phyloP scores from a whole-genome alignment of 2,329 filamentous ascomycete genomes.

The Sclerotinia subarctica region DNA sequence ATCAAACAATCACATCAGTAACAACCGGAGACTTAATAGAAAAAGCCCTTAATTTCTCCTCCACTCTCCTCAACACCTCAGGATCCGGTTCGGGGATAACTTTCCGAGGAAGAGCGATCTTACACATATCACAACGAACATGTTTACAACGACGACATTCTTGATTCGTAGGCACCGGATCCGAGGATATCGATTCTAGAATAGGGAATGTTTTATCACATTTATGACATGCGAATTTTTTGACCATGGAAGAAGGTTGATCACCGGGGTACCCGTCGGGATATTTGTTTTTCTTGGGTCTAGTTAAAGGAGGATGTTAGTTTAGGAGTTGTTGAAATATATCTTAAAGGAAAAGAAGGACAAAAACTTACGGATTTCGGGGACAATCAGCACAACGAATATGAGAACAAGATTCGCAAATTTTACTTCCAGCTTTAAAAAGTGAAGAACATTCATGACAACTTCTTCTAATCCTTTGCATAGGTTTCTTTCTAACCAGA shows the following conservation, averaged over 20 bases:
- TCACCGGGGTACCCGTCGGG: constrained; percentile 69
- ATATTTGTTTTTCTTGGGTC: constrained; percentile 65
- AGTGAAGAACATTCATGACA: constrained; percentile 71
- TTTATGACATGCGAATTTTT: constrained; percentile 56
- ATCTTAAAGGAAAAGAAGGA: too few relatives aligned
- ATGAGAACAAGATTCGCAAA: constrained; percentile 69
- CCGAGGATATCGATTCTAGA: constrained; percentile 11
- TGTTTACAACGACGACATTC: constrained; percentile 60
- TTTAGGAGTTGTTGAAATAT: background rate
- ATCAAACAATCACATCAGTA: background rate
- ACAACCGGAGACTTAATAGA: constrained; percentile 15
- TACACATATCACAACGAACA: constrained; percentile 57
- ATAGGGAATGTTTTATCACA: constrained; percentile 58
- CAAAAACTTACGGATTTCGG: constrained; percentile 65
- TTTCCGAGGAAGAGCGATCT: constrained; percentile 46
- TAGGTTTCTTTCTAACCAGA: constrained; percentile 66
- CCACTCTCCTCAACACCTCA: constrained; percentile 55
- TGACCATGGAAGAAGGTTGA: constrained; percentile 27
- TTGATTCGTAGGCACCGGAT: constrained; percentile 34
- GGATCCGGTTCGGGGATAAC: constrained; percentile 61
- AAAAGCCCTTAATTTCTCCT: constrained; percentile 49
- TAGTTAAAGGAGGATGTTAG: constrained; percentile 36
- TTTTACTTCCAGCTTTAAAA: constrained; percentile 57
- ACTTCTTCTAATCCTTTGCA: constrained; percentile 68
- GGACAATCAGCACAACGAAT: constrained; percentile 76